Conservation (phyloP, 148 eudicot species). For the Rhododendron williamsianum region DNA sequence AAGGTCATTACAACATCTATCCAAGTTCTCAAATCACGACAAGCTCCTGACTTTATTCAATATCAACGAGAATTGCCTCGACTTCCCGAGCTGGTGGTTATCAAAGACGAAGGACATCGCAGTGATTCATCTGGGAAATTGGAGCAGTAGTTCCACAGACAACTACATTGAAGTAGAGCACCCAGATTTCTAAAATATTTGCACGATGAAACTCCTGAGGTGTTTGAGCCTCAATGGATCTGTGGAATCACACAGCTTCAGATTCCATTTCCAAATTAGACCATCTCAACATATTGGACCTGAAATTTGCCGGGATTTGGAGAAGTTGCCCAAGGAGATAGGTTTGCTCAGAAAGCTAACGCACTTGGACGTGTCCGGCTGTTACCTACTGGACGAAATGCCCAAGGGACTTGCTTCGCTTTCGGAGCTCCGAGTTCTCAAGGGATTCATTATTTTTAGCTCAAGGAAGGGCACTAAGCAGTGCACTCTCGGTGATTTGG, state of each 20-base stretch:
- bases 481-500: neutral
- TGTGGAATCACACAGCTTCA: neutral
- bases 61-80: neutral
- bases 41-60: neutral
- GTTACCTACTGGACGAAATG: neutral
- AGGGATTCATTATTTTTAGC: neutral
- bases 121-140: conserved; percentile 1
- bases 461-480: neutral
- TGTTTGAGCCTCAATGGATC: neutral
- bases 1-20: neutral
- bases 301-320: neutral
- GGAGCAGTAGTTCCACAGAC: conserved; percentile 11
- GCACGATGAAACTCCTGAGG: neutral
- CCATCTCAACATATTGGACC: neutral
- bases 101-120: neutral
- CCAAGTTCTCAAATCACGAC: neutral
- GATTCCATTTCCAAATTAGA: neutral
- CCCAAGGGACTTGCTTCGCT: neutral
- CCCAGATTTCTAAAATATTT: neutral
- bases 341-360: neutral
- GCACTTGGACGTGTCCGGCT: neutral
- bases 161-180: neutral
- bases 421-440: neutral
- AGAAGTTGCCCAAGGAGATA: neutral
- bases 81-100: neutral